Evolutionary conservation across 768 basidiomycete genomes (phyloP).

Genomic region (Lactifluus piperatus): DNA sequence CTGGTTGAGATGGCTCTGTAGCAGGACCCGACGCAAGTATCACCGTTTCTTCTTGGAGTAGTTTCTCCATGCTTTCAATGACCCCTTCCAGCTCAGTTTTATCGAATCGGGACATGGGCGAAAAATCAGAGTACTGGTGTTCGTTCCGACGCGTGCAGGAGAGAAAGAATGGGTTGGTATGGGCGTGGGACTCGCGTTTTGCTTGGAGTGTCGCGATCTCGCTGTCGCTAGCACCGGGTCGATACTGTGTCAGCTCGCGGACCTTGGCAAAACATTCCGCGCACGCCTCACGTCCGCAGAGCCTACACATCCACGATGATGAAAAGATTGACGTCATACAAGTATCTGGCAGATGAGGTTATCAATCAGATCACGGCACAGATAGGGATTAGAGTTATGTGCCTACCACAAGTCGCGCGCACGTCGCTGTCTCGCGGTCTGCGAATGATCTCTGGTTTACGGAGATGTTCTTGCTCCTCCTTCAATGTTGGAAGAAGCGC

Average conservation of each 20-base stretch:
- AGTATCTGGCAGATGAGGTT: conserved; percentile 49
- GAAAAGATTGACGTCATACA: conserved; percentile 93
- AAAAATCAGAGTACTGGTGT: conserved; percentile 58
- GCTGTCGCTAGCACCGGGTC: conserved; percentile 36
- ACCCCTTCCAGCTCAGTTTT: conserved; percentile 52
- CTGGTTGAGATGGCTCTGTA: neutral
- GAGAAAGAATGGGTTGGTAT: conserved; percentile 66
- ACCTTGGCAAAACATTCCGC: conserved; percentile 73
- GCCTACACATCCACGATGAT: conserved; percentile 82
- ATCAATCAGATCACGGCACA: conserved; percentile 7
- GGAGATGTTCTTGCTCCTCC: conserved; percentile 55
- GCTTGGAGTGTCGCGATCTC: conserved; percentile 43
- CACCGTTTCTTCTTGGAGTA: conserved; percentile 30
- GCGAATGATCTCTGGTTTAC: conserved; percentile 49
- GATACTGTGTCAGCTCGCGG: conserved; percentile 49
- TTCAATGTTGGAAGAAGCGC: conserved; percentile 60
- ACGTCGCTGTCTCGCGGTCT: conserved; percentile 74
- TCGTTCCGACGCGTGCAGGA: conserved; percentile 64
- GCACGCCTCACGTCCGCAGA: conserved; percentile 87
- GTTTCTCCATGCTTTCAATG: conserved; percentile 58
- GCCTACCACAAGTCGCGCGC: conserved; percentile 76
- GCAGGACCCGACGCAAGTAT: neutral
- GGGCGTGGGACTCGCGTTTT: conserved; percentile 50
- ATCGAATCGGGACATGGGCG: conserved; percentile 73
- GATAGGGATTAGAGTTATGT: neutral